Evolutionary conservation across 352 stramenopile species (phyloP), one percentile per base, ranked within the genome.

Genomic region (Globisporangium spinosum): DNA sequence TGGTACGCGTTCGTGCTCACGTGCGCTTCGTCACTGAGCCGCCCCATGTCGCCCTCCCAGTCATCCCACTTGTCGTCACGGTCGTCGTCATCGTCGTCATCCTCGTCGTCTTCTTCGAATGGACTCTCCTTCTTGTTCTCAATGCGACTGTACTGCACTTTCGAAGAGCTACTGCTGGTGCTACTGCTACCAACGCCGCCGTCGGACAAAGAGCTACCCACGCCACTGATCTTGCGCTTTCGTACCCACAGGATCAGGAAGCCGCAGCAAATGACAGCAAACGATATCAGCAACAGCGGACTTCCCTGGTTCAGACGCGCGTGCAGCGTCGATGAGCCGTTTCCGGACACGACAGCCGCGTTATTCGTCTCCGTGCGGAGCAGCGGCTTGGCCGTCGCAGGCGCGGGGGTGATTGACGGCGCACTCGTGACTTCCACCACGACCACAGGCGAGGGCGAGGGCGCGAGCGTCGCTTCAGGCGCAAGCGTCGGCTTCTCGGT

Each of bases 91-190:
- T 66, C 74, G 58, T 83, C 74, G 58, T 83, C 77, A 35, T 81
- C 77, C n/a, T 75, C 68, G 3, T 68, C 74, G 54, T 70, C 70
- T 47, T 83, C 83, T 59, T 88, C 75, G 45, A 84, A 78, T 63
- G 74, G 68, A 62, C 80, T 74, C 45, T 87, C 80, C 17, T 76
- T 70, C 34, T 66, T 65, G 75, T 83, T 83, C 35, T 89, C 82
- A 25, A 93, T 83, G 64, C 83, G 81, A 55, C 71, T 89, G 75
- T 93, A 93, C 65, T 89, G 72, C 38, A 84, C 76, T 56, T 89
- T 86, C 8, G 71, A 67, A 17, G 29, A 53, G 49, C 62, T 58
- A 25, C 71, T 74, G 54, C 71, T 74, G 59, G 55, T 22, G 20
- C 32, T 13, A 32, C 40, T 35, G 20, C 40, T 3, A 8, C 27